A percentile compares a stretch with the other conserved stretches of the same genome.
Conservation (phyloP, 208 protist genomes). For the Trypanosomatidae sp. region DNA sequence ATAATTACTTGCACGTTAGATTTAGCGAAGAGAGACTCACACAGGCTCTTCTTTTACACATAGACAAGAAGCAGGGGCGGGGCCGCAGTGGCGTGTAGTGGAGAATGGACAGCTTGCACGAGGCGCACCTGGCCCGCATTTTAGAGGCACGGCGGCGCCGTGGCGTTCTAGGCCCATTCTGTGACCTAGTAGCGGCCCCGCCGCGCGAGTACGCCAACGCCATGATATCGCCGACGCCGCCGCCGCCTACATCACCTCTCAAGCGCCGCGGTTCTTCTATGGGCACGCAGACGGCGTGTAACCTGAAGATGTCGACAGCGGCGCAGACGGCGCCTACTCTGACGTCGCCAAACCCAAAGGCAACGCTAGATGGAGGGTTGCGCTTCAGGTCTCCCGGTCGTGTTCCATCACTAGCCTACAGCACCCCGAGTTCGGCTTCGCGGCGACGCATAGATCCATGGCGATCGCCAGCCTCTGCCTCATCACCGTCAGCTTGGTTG, state of each 20-base stretch:
- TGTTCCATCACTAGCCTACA: constrained; percentile 36
- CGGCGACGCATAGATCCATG: constrained; percentile 10
- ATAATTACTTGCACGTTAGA: neutral
- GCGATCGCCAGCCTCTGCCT: constrained; percentile 3
- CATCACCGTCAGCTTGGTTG: neutral
- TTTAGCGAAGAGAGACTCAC: neutral
- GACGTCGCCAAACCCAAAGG: constrained; percentile 4
- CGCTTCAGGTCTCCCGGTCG: constrained; percentile 26
- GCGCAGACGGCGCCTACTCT: constrained; percentile 13
- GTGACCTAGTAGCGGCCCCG: constrained; percentile 2
- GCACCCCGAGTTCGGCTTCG: constrained; percentile 19
- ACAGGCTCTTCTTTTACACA: neutral
- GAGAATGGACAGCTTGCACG: constrained; percentile 67
- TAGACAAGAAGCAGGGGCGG: neutral
- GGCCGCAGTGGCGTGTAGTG: neutral
- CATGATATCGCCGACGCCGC: neutral
- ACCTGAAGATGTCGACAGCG: neutral
- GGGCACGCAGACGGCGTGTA: constrained; percentile 29
- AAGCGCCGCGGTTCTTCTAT: constrained; percentile 20
- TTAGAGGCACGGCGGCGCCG: constrained; percentile 69
- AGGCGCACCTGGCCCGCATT: constrained; percentile 69
- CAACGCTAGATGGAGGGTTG: constrained; percentile 13
- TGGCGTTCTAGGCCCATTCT: constrained; percentile 43
- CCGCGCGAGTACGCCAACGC: constrained; percentile 11
- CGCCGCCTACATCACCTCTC: constrained; percentile 5